phyloP scores from a whole-genome alignment of 2,329 filamentous ascomycete species.

The Penicillium sp. region DNA sequence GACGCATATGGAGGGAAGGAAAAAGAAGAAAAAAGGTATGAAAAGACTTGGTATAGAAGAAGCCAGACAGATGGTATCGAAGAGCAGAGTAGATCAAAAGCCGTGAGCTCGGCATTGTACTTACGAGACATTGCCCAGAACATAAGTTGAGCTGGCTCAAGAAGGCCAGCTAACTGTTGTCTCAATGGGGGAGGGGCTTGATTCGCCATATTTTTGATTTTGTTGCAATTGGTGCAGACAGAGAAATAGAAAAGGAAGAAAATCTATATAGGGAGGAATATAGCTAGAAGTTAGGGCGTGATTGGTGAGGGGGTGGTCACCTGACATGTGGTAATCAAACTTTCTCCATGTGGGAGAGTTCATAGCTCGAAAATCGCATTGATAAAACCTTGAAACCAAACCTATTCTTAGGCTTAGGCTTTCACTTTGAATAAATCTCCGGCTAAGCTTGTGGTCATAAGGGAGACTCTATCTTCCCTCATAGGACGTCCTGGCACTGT shows the following conservation, averaged over 20 bases:
- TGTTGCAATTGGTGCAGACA: background rate
- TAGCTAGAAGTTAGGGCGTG: background rate
- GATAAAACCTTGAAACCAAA: no score
- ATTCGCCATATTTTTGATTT: background rate
- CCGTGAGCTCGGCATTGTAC: slow-evolving; percentile 4
- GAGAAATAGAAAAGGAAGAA: background rate
- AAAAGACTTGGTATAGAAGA: background rate
- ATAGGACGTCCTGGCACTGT: no score
- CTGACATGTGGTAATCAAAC: background rate
- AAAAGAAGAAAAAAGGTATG: background rate
- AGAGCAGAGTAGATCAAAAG: background rate
- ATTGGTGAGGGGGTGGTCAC: background rate
- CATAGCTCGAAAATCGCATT: no score
- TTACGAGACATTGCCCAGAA: slow-evolving; percentile 29
- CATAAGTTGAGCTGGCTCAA: slow-evolving; percentile 29
- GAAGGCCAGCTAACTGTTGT: slow-evolving; percentile 19
- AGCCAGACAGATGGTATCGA: background rate
- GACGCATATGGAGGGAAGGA: background rate
- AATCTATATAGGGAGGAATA: background rate
- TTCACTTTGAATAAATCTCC: no score
- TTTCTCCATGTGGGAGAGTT: no score
- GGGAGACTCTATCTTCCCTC: no score
- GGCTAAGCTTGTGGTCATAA: no score
- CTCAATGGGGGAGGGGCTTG: background rate
- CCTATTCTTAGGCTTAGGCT: no score